A percentile compares a stretch with the other conserved stretches of the same genome.
Conservation (phyloP, 2,329 filamentous ascomycete genomes). For the Paraphoma chrysanthemicola region DNA sequence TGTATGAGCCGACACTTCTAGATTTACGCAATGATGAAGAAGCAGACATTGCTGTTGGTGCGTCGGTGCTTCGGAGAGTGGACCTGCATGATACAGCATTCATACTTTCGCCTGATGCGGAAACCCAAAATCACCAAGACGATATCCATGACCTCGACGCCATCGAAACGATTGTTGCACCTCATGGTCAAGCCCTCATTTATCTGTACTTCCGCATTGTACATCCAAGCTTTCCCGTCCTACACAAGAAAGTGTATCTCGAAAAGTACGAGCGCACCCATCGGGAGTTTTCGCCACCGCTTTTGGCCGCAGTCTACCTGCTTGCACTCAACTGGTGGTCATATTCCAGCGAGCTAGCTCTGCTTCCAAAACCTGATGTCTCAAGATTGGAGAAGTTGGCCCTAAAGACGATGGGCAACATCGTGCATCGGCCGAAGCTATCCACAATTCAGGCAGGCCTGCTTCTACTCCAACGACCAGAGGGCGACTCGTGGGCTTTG, state of each 20-base stretch:
- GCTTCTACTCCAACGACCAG: constrained; percentile 46
- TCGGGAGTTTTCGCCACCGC: constrained; percentile 64
- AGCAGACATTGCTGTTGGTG: constrained; percentile 16
- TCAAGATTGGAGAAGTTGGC: constrained; percentile 42
- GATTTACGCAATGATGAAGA: constrained; percentile 21
- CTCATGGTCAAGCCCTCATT: constrained; percentile 73
- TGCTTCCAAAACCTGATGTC: constrained; percentile 52
- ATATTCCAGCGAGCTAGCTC: constrained; percentile 62
- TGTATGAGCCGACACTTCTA: constrained; percentile 37
- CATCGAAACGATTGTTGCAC: constrained; percentile 73
- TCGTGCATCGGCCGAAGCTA: constrained; percentile 49
- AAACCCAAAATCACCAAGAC: constrained; percentile 36
- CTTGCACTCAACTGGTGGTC: constrained; percentile 68
- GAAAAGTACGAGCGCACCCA: constrained; percentile 67
- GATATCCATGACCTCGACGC: constrained; percentile 64
- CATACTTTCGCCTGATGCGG: constrained; percentile 32
- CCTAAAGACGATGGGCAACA: constrained; percentile 46
- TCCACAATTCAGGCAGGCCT: constrained; percentile 51
- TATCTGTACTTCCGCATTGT: constrained; percentile 75
- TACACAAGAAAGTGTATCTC: constrained; percentile 68
- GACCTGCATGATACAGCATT: constrained; percentile 31
- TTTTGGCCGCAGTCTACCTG: constrained; percentile 67
- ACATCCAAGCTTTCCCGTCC: constrained; percentile 65
- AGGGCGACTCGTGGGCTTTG: constrained; percentile 40
- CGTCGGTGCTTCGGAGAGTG: constrained; percentile 31